Evolutionary conservation across 2,329 filamentous ascomycete genomes (phyloP).

Genomic region (Dothideomycetes sp.): DNA sequence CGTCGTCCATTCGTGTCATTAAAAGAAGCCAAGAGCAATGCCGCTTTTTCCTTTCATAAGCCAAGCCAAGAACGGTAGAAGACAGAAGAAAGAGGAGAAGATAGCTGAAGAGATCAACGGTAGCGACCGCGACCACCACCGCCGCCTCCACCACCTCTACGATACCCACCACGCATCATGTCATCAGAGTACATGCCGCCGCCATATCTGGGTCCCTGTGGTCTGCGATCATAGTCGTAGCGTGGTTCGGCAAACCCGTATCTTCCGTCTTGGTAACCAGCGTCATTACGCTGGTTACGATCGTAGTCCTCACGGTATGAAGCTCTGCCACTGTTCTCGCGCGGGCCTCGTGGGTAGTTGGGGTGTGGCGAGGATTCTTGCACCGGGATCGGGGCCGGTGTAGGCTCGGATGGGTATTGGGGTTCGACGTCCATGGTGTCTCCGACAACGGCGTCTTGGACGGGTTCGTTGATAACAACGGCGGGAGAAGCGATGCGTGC

Average conservation of each 20-base stretch:
- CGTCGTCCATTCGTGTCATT: no score
- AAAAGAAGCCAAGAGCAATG: no score
- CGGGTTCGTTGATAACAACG: background rate
- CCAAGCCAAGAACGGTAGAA: no score
- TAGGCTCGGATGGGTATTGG: constrained; percentile 20
- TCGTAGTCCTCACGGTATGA: constrained; percentile 19
- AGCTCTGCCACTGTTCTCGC: constrained; percentile 19
- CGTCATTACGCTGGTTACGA: constrained; percentile 19
- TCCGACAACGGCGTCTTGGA: constrained; percentile 16
- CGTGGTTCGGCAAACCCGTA: constrained; percentile 31
- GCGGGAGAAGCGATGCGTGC: constrained; percentile 5
- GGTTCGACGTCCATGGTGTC: constrained; percentile 38
- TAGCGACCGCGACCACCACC: constrained; percentile 21
- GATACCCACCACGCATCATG: constrained; percentile 14
- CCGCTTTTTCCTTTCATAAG: no score
- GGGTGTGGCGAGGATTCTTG: constrained; percentile 19
- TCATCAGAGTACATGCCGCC: constrained; percentile 24
- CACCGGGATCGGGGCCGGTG: constrained; percentile 21
- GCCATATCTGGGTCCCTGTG: constrained; percentile 21
- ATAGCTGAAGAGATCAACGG: constrained; percentile 16
- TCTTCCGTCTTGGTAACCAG: constrained; percentile 35
- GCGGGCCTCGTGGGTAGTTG: constrained; percentile 18
- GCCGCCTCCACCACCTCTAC: constrained; percentile 17
- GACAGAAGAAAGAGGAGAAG: background rate
- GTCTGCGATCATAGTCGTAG: constrained; percentile 17